These are phyloP conservation scores for Globisporangium perplexum DNA, from an alignment of 352 stramenopile species.

Conservation along the genomic window DNA sequence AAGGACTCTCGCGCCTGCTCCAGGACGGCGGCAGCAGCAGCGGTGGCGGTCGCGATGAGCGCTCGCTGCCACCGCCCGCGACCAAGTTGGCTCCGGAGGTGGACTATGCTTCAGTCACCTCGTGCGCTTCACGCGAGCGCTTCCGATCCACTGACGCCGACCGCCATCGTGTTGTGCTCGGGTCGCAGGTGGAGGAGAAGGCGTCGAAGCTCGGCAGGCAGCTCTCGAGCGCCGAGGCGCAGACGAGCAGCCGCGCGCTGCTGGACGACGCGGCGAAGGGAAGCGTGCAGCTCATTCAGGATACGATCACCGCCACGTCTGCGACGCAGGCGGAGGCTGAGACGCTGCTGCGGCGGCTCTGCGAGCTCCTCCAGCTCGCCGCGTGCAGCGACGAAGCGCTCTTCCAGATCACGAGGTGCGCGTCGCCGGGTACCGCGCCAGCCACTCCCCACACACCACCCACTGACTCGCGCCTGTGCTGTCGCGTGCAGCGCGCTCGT, in stretches of 20 bases:
- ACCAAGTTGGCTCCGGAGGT: background rate
- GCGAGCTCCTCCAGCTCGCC: conserved; percentile 35
- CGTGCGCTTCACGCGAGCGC: background rate
- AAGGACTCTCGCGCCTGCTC: background rate
- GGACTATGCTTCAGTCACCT: background rate
- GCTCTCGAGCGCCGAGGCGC: conserved; percentile 25
- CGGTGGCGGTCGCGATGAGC: background rate
- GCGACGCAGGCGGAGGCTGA: conserved; percentile 54
- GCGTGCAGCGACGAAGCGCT: conserved; percentile 55
- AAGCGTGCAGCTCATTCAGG: conserved; percentile 36
- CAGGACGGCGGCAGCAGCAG: no score
- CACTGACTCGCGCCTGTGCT: background rate
- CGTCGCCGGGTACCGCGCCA: background rate
- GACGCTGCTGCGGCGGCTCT: conserved; percentile 38
- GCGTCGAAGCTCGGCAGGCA: conserved; percentile 36
- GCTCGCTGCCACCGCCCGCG: background rate
- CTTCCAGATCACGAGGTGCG: conserved; percentile 45
- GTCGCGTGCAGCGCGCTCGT: conserved; percentile 31
- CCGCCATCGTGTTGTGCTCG: no score
- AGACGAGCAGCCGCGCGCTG: conserved; percentile 20
- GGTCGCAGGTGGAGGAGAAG: conserved; percentile 39
- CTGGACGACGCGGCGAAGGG: conserved; percentile 21
- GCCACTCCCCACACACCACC: no score
- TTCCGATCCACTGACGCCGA: no score
- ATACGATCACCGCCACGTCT: conserved; percentile 57